Evolutionary conservation across 129 eudicot species (phyloP).

Genomic region (Flaveria linearis): DNA sequence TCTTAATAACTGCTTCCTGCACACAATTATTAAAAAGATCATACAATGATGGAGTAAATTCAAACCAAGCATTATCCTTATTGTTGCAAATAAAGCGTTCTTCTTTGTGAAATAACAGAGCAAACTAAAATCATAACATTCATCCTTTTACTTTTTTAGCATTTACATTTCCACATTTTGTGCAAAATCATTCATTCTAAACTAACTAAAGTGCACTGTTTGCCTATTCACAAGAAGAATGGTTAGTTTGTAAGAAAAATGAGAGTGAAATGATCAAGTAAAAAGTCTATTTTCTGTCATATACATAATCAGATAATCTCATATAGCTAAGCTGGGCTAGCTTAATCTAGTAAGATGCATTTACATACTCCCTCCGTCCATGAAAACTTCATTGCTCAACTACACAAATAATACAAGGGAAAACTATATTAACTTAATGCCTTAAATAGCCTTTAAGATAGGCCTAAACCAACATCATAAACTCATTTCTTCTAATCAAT

Average conservation of each 20-base stretch:
- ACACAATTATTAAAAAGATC: background rate
- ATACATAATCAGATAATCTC: background rate
- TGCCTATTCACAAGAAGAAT: too few relatives aligned
- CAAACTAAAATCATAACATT: background rate
- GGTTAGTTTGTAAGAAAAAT: slow-evolving; percentile 1
- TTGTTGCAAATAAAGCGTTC: background rate
- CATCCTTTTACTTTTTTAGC: background rate
- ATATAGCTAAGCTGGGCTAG: slow-evolving; percentile 19
- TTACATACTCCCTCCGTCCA: background rate
- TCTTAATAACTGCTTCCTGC: slow-evolving; percentile 79
- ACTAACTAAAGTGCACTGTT: background rate
- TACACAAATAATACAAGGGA: background rate
- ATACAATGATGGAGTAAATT: background rate
- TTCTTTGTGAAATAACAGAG: slow-evolving; percentile 5
- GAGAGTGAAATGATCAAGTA: background rate
- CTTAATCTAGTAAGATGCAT: background rate
- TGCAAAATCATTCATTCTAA: slow-evolving; percentile 11
- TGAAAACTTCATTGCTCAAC: background rate
- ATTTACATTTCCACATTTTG: background rate
- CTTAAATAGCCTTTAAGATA: background rate
- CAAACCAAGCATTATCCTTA: background rate
- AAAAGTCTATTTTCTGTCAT: background rate
- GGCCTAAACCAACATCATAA: slow-evolving; percentile 10
- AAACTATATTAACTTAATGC: background rate
- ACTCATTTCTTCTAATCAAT: background rate